These are phyloP conservation scores for Aspergillus caelatus DNA, from an alignment of 2,329 filamentous ascomycete genomes.

Conservation along the genomic window DNA sequence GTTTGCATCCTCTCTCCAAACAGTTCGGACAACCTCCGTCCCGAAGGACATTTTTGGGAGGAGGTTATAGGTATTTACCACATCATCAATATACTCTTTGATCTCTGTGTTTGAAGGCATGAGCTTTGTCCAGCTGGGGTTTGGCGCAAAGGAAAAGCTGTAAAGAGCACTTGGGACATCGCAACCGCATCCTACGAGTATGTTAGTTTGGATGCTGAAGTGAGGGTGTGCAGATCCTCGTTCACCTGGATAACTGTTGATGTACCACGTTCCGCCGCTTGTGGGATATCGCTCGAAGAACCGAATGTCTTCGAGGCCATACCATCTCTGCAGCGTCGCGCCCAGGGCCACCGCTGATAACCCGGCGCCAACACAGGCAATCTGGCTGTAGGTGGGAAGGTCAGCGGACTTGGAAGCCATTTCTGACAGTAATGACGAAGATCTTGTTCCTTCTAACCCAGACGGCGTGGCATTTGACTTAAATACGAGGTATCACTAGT, in stretches of 20 bases:
- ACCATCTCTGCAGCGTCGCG: slow-evolving; percentile 59
- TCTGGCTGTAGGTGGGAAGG: slow-evolving; percentile 26
- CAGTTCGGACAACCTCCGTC: slow-evolving; percentile 25
- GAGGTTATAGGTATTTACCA: slow-evolving; percentile 52
- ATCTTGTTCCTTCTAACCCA: too few relatives aligned
- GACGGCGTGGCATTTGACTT: too few relatives aligned
- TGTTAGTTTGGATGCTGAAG: background rate
- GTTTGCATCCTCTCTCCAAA: slow-evolving; percentile 54
- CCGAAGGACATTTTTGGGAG: slow-evolving; percentile 23
- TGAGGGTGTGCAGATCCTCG: slow-evolving; percentile 12
- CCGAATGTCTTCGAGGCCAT: slow-evolving; percentile 59
- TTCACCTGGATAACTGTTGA: slow-evolving; percentile 43
- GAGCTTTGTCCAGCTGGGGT: slow-evolving; percentile 53
- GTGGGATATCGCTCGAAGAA: slow-evolving; percentile 61
- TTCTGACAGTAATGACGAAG: background rate
- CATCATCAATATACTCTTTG: slow-evolving; percentile 52
- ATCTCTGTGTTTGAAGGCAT: slow-evolving; percentile 55
- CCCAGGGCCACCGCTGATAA: slow-evolving; percentile 64
- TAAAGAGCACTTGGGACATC: slow-evolving; percentile 58
- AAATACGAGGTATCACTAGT: too few relatives aligned
- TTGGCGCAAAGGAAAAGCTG: slow-evolving; percentile 58
- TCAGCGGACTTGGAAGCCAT: background rate
- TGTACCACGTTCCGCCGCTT: slow-evolving; percentile 65
- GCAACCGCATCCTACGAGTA: slow-evolving; percentile 48
- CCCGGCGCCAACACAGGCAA: slow-evolving; percentile 54